Base-by-base conservation (phyloP, 164 flowering plant species). In the Magnolia sinica region DNA sequence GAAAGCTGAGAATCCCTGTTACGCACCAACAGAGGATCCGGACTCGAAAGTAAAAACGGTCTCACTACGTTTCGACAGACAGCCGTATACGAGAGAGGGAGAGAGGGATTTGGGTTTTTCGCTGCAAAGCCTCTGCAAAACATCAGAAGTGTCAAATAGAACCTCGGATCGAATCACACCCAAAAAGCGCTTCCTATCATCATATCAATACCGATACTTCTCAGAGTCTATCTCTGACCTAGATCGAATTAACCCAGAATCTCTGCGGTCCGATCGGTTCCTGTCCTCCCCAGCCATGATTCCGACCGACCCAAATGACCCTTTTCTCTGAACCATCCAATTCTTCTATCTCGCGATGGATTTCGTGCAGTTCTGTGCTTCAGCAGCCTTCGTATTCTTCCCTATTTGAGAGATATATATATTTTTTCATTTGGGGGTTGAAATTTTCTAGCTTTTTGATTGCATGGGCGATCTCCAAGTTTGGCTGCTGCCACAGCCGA, bases 381-480 rank as follows among this genome's bases (percentile, higher is more conserved):
- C 19, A 19, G 24, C 68, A 11, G 68, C 22, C 9, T 8, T 20
- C 27, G 20, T 18, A 64, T 18, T 64, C 27, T 64, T 64, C 19
- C 19, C 19, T 11, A 55, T 55, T 55, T 11, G 61, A 64, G 68
- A 64, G n/a, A n/a, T 2, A 4, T 19, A 7, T 3, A 1, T 20
- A 7, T 8, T 66, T 27, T 22, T 7, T 24, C 37, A 7, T 66
- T 66, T 27, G 37, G 70, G 8, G 6, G 23, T 23, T 24, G 37
- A 66, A 24, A 24, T 10, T 23, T 66, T 66, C 70, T 8, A 29
- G 37, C 16, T 66, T 66, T 69, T 8, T 9, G 51, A 75, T 72
- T 82, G 84, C 82, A 82, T 82, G 85, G 81, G 82, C 76, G 84
- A 82, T 76, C 80, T 76, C 52, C 78, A 79, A 75, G 75, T 50